Percentiles rank a stretch among this genome's conserved stretches.
phyloP scores from a whole-genome alignment of 495 filamentous ascomycete genomes.

The Neurospora discreta region DNA sequence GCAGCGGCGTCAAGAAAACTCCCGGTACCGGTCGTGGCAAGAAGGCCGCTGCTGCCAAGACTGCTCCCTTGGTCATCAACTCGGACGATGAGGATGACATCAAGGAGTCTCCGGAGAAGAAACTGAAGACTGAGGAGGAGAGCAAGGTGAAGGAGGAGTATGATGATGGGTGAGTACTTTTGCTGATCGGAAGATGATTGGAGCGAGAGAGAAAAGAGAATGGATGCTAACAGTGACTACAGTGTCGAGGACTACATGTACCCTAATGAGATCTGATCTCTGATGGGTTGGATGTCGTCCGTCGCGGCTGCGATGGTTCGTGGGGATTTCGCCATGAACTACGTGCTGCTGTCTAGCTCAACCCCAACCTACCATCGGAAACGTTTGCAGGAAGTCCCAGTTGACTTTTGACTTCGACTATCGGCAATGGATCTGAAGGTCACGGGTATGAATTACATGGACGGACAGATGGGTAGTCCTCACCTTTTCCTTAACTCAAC shows the following conservation, averaged over 20 bases:
- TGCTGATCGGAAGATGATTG: too few species aligned
- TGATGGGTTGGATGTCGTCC: neutral
- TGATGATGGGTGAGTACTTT: neutral
- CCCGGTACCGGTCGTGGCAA: slow-evolving; percentile 1
- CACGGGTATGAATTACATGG: neutral
- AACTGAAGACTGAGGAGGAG: slow-evolving; percentile 3
- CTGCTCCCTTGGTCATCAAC: neutral
- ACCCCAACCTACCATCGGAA: neutral
- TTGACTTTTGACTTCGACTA: neutral
- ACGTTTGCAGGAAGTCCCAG: neutral
- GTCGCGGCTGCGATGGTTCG: neutral
- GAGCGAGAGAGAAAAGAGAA: too few species aligned
- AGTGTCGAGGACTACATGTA: neutral
- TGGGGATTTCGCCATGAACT: neutral
- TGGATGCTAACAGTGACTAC: too few species aligned
- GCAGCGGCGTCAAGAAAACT: slow-evolving; percentile 2
- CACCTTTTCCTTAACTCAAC: neutral
- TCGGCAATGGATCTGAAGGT: neutral
- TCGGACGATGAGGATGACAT: neutral
- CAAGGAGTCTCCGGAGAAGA: slow-evolving; percentile 6
- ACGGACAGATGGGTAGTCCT: neutral
- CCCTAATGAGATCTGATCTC: neutral
- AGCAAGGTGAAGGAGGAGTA: slow-evolving; percentile 3
- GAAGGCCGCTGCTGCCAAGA: neutral
- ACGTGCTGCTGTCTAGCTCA: neutral